A percentile compares a stretch with the other conserved stretches of the same genome.
These are phyloP conservation scores for Allium sativum DNA, from an alignment of 106 monocot genomes.

Conservation along the genomic window DNA sequence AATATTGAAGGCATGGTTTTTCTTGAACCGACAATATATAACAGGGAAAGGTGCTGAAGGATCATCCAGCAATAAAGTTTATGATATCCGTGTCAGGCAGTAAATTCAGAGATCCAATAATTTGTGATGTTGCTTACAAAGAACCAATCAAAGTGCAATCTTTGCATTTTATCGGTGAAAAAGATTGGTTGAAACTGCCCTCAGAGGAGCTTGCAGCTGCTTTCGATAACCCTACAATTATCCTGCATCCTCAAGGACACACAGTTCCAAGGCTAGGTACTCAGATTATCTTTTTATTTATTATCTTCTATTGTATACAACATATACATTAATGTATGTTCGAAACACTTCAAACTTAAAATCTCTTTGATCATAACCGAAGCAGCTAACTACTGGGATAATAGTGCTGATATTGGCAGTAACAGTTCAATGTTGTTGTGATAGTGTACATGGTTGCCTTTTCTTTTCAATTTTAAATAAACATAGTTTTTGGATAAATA, in stretches of 20 bases:
- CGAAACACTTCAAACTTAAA: neutral
- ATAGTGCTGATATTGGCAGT: too few relatives aligned
- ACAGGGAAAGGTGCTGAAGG: slow-evolving; percentile 54
- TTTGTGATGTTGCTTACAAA: slow-evolving; percentile 53
- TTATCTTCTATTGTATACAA: neutral
- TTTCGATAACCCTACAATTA: slow-evolving; percentile 37
- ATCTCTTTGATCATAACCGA: too few relatives aligned
- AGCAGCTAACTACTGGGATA: too few relatives aligned
- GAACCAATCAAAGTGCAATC: slow-evolving; percentile 45
- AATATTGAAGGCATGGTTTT: neutral
- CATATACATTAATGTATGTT: neutral
- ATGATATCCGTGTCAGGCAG: slow-evolving; percentile 52
- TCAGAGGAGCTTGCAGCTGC: slow-evolving; percentile 50
- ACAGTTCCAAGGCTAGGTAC: slow-evolving; percentile 61
- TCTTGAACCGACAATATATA: neutral
- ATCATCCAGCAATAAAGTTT: slow-evolving; percentile 58
- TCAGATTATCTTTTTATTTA: too few relatives aligned
- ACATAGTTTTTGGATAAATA: too few relatives aligned
- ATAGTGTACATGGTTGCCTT: too few relatives aligned
- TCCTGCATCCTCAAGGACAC: slow-evolving; percentile 62
- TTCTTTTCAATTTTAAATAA: too few relatives aligned
- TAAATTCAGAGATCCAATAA: slow-evolving; percentile 51
- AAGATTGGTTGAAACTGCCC: slow-evolving; percentile 56
- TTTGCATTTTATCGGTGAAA: slow-evolving; percentile 60
- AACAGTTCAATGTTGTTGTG: too few relatives aligned